phyloP scores from a whole-genome alignment of 345 rosid species.

The Gossypium australe region DNA sequence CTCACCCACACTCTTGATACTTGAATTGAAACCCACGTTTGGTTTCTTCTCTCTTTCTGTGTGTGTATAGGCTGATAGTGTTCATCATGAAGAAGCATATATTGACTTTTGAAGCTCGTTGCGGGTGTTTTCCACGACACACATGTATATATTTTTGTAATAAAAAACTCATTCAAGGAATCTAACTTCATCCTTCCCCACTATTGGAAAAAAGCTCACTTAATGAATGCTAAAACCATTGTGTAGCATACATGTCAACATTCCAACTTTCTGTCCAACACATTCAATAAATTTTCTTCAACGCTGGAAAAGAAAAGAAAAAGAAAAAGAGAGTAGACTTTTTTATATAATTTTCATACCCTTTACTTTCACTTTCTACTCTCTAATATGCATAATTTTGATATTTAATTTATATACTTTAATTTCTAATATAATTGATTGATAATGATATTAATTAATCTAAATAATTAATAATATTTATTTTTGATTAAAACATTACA shows the following conservation, averaged over 20 bases:
- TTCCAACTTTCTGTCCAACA: background rate
- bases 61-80: background rate
- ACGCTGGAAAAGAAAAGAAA: background rate
- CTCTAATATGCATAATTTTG: no score
- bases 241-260: background rate
- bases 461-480: no score
- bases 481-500: no score
- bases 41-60: background rate
- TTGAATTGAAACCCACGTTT: background rate
- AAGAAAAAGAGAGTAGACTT: no score
- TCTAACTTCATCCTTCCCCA: background rate
- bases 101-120: background rate
- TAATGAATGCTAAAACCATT: background rate
- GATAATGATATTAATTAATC: no score
- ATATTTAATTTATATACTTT: no score
- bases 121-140: background rate
- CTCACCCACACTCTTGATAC: background rate
- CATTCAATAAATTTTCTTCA: background rate
- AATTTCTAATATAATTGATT: no score
- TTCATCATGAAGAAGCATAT: constrained; percentile 19
- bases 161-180: background rate
- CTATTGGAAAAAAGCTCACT: background rate
- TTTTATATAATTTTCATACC: no score
- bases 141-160: background rate
- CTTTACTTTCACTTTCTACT: no score